phyloP scores from a whole-genome alignment of 2,329 filamentous ascomycete species.

The Teratosphaeria zuluensis region DNA sequence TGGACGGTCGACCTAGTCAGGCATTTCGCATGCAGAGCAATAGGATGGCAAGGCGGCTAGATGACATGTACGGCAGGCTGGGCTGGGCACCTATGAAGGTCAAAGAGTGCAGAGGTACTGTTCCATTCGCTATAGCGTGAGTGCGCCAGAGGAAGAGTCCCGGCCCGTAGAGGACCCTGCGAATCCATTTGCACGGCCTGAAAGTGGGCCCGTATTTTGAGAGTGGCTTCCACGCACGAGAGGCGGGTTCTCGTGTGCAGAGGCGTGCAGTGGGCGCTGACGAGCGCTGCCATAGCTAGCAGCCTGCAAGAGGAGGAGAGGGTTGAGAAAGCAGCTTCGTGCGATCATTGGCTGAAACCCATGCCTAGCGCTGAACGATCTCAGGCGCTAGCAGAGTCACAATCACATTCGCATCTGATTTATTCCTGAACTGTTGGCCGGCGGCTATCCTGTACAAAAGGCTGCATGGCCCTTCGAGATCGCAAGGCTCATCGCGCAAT shows the following conservation, averaged over 20 bases:
- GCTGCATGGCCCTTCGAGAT: not conserved
- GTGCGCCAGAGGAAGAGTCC: slow-evolving; percentile 11
- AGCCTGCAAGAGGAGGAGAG: not conserved
- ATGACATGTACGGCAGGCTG: slow-evolving; percentile 19
- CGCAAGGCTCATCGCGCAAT: not conserved
- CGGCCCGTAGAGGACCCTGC: slow-evolving; percentile 7
- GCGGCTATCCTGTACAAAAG: not conserved
- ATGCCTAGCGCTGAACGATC: not conserved
- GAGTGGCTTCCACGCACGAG: not conserved
- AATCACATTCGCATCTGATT: not conserved
- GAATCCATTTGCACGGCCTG: slow-evolving; percentile 5
- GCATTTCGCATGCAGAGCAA: slow-evolving; percentile 9
- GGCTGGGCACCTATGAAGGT: slow-evolving; percentile 19
- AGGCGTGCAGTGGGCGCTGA: not conserved
- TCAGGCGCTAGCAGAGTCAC: not conserved
- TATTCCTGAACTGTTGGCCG: not conserved
- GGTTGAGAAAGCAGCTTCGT: not conserved
- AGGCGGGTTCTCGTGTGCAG: not conserved
- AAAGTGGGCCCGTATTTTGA: slow-evolving; percentile 3
- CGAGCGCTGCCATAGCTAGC: not conserved
- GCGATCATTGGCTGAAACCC: not conserved
- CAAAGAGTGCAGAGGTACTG: slow-evolving; percentile 8
- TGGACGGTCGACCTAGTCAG: not conserved
- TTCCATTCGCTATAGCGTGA: slow-evolving; percentile 19
- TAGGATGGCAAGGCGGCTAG: slow-evolving; percentile 17